Evolutionary conservation across 1,139 yeast species (phyloP), one percentile per base, ranked within the genome.

Genomic region (Wickerhamomyces sp.): DNA sequence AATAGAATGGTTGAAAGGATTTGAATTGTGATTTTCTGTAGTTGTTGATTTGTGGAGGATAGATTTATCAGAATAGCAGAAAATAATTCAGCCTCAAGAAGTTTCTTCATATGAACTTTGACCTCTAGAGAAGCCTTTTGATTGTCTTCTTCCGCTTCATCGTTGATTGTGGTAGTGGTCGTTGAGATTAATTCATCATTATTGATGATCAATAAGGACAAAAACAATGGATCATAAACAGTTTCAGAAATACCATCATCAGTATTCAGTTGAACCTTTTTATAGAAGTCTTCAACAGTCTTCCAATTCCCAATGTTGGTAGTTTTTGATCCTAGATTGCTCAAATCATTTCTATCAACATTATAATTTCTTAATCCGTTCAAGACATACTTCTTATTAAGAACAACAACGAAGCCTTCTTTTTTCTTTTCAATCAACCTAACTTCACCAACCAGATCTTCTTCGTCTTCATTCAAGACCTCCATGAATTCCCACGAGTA

Each of bases 401-500:
- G 59, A 1, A 78, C 73, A 4, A 88, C 74, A 6, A 76, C 73
- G 30, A 82, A 64, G 1, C 78, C 79, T 34, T 72, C 76, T 33
- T 63, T 64, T 42, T 76, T 75, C 41, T 70, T 69, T 18, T 68
- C 65, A 41, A 85, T 67, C 29, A 86, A 58, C 33, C 67, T 70
- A 11, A 68, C 73, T 49, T 59, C 72, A 3, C 75, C 76, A 14
- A 72, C 65, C 32, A 72, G 54, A 10, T 75, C 79, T 23, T 67
- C 51, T 26, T 76, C 81, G 13, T 64, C 66, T 36, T 63, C 67
- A 10, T 64, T 62, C 39, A 68, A 54, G 26, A 68, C 72, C 30
- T 77, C 73, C 11, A 69, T 61, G 43, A 84, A 74, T 43, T 84
- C 90, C 95, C 95, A 88, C 37, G 74, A 69, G 39, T 73, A 67